Evolutionary conservation across 306 rosid species (phyloP).

Genomic region (Senna siamea): DNA sequence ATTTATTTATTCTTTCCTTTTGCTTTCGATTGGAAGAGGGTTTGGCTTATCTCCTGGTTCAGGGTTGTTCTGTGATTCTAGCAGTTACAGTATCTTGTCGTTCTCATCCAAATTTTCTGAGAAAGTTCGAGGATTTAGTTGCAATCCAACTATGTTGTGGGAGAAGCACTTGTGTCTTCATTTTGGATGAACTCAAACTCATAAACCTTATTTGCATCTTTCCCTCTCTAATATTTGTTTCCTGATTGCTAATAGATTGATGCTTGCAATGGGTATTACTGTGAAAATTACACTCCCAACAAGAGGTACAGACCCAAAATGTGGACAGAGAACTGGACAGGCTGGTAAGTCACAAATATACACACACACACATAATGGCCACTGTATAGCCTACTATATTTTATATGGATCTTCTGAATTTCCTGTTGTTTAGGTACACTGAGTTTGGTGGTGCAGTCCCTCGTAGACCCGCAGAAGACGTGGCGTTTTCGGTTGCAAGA

Average conservation of each 20-base stretch:
- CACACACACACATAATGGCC: slow-evolving; percentile 15
- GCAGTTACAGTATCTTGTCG: neutral
- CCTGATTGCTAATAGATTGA: slow-evolving; percentile 58
- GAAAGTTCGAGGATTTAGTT: slow-evolving; percentile 21
- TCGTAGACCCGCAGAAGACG: slow-evolving; percentile 85
- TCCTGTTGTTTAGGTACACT: slow-evolving; percentile 66
- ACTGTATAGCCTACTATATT: neutral
- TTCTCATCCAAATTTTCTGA: neutral
- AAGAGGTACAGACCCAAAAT: slow-evolving; percentile 73
- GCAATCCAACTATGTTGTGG: slow-evolving; percentile 22
- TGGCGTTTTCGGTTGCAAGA: slow-evolving; percentile 86
- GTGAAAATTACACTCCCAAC: slow-evolving; percentile 83
- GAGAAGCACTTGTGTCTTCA: neutral
- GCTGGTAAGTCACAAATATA: slow-evolving; percentile 67
- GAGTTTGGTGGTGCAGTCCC: slow-evolving; percentile 87
- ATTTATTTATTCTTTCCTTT: slow-evolving; percentile 27
- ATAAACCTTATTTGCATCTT: neutral
- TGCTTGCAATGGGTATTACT: slow-evolving; percentile 89
- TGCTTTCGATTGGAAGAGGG: slow-evolving; percentile 19
- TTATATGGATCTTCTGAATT: neutral
- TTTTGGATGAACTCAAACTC: too few relatives aligned
- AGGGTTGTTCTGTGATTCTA: neutral
- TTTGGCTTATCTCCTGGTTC: slow-evolving; percentile 26
- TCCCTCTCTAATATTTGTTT: slow-evolving; percentile 28
- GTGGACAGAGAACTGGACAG: slow-evolving; percentile 98